Conservation (phyloP, 352 stramenopile genomes). For the Globisporangium cederbergense region DNA sequence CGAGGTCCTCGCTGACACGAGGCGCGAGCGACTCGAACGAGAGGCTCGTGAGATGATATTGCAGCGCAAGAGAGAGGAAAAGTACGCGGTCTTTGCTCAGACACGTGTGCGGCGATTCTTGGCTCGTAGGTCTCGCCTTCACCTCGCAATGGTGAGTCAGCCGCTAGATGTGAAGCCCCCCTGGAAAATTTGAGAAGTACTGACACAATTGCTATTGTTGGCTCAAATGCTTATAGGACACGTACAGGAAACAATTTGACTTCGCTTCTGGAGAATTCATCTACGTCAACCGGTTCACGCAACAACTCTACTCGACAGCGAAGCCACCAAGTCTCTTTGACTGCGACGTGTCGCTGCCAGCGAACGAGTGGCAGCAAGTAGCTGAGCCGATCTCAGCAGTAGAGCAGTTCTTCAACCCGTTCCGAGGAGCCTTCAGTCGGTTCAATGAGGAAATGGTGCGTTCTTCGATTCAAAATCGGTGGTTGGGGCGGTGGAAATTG, state of each 20-base stretch:
- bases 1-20: slow-evolving; percentile 28
- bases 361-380: slow-evolving; percentile 39
- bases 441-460: slow-evolving; percentile 30
- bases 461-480: background rate
- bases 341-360: slow-evolving; percentile 36
- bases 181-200: background rate
- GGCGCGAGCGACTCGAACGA: background rate
- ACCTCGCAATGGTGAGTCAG: slow-evolving; percentile 33
- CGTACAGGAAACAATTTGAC: slow-evolving; percentile 52
- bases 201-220: background rate
- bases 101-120: slow-evolving; percentile 28
- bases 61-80: slow-evolving; percentile 15
- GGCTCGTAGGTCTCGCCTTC: slow-evolving; percentile 26
- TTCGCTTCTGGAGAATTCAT: slow-evolving; percentile 22
- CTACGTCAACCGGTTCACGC: slow-evolving; percentile 26
- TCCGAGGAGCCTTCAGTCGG: slow-evolving; percentile 33
- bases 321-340: slow-evolving; percentile 53
- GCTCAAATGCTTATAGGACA: slow-evolving; percentile 14
- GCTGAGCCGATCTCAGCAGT: background rate
- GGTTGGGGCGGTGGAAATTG: background rate
- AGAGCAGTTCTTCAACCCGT: slow-evolving; percentile 40
- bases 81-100: slow-evolving; percentile 34
- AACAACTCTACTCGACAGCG: background rate
- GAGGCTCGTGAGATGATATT: background rate
- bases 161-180: background rate